Percentiles rank a stretch among this genome's conserved stretches.
These are phyloP conservation scores for Pestalotiopsis sp. DNA, from an alignment of 2,329 filamentous ascomycete species.

Conservation along the genomic window DNA sequence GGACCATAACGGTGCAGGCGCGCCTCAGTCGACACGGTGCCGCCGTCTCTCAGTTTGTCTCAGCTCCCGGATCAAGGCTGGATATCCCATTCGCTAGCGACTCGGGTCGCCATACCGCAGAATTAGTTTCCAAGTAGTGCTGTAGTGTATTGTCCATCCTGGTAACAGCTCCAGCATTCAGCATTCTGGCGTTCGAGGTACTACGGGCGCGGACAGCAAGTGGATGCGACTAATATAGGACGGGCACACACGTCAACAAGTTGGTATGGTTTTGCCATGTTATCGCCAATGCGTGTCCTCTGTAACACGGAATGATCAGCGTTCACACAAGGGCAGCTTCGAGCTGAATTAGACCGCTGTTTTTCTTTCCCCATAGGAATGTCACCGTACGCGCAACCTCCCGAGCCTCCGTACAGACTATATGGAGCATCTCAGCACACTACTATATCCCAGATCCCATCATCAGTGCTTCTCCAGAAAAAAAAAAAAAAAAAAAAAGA, in stretches of 20 bases:
- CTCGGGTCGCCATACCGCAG: conserved; percentile 2
- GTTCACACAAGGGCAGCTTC: background rate
- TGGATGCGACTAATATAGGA: background rate
- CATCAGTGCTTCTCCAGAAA: background rate
- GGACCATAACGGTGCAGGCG: background rate
- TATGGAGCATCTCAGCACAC: background rate
- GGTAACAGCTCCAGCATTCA: background rate
- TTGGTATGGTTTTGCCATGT: background rate
- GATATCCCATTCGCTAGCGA: background rate
- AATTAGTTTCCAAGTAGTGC: no score
- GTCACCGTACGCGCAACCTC: background rate
- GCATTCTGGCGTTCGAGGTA: background rate
- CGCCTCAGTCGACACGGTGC: background rate
- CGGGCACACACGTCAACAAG: conserved; percentile 3
- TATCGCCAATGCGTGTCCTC: background rate
- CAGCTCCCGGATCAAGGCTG: conserved; percentile 1
- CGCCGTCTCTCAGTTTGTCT: background rate
- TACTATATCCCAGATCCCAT: no score
- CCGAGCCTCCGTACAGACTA: background rate
- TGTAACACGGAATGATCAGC: conserved; percentile 8
- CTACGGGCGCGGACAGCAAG: background rate
- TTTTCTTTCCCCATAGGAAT: background rate
- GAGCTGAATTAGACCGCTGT: background rate
- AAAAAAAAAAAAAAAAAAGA: no score
- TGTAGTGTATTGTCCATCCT: no score